A percentile compares a stretch with the other conserved stretches of the same genome.
Evolutionary conservation across 768 basidiomycete genomes (phyloP).

Genomic region (Chalciporus piperatus): DNA sequence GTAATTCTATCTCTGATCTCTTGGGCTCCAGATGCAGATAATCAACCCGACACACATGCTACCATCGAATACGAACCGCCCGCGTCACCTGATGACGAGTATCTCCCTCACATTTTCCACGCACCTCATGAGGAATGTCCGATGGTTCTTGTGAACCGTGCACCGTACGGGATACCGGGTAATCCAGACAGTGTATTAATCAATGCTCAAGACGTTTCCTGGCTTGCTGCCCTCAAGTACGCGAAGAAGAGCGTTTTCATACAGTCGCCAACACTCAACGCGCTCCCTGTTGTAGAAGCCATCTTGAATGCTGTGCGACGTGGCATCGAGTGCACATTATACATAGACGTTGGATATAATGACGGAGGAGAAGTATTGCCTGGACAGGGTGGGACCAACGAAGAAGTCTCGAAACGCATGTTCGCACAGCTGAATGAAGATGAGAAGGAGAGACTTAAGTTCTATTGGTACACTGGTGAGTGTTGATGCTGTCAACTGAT

Average conservation of each 20-base stretch:
- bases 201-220: constrained; percentile 65
- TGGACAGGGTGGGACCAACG: constrained; percentile 71
- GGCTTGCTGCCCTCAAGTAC: constrained; percentile 61
- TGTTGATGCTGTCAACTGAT: neutral
- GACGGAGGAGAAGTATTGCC: constrained; percentile 63
- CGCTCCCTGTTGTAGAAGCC: constrained; percentile 56
- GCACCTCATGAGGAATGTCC: constrained; percentile 55
- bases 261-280: constrained; percentile 73
- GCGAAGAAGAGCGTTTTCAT: constrained; percentile 66
- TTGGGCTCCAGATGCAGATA: constrained; percentile 29
- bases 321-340: constrained; percentile 58
- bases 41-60: constrained; percentile 33
- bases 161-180: constrained; percentile 55
- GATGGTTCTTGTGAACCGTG: constrained; percentile 64
- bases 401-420: constrained; percentile 60
- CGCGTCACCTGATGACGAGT: constrained; percentile 41
- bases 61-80: constrained; percentile 27
- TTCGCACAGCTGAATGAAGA: constrained; percentile 47
- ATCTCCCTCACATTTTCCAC: constrained; percentile 61
- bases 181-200: constrained; percentile 38
- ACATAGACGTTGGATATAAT: constrained; percentile 55
- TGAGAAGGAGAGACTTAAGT: constrained; percentile 44
- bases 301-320: constrained; percentile 58
- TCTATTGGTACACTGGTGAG: constrained; percentile 54
- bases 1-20: constrained; percentile 8